Evolutionary conservation across 2,329 filamentous ascomycete species (phyloP), one percentile per base, ranked within the genome.

Genomic region (Fusarium phyllophilum): DNA sequence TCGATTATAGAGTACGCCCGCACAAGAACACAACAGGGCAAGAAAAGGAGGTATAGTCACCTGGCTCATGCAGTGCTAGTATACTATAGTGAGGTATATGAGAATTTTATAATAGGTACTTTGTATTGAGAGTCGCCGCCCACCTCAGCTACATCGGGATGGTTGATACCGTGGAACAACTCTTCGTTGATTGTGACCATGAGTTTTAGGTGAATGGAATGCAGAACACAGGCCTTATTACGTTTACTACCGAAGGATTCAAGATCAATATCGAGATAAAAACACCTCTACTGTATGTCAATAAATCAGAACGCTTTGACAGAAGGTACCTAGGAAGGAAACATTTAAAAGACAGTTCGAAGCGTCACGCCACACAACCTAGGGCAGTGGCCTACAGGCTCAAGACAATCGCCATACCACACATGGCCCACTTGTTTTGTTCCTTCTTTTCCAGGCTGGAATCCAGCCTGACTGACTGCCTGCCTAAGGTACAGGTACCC

Each of bases 301-400:
- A 26, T 38, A 29, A n/a, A 26, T 9, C 14, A 38, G n/a, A 22
- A 54, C 10, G 14, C 24, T 54, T 54, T 38, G 34, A 38, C 24
- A 54, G 24, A 54, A 54, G 24, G 24, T 22, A 33, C 4, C 13
- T 33, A 36, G 33, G n/a, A 24, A 26, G 34, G 24, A 29, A 38
- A 36, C 5, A 20, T 20, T 12, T 20, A 24, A 26, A 41, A 56
- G 26, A 44, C 11, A 31, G 31, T n/a, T 59, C 45, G 45, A 8
- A 68, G 57, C 57, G 57, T 58, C 56, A 68, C 64, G 31, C 20
- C 18, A 49, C n/a, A 24, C 18, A n/a, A 39, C 38, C 38, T 13
- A 39, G 39, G 42, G 12, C 42, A 51, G 48, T 34, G 48, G 31
- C n/a, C 31, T 33, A 33, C 46, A 46, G 44, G 24, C 24, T 20